A percentile compares a stretch with the other conserved stretches of the same genome.
Conservation (phyloP, 176 grass and related monocot species). For the Hsuehochloa calcarea region DNA sequence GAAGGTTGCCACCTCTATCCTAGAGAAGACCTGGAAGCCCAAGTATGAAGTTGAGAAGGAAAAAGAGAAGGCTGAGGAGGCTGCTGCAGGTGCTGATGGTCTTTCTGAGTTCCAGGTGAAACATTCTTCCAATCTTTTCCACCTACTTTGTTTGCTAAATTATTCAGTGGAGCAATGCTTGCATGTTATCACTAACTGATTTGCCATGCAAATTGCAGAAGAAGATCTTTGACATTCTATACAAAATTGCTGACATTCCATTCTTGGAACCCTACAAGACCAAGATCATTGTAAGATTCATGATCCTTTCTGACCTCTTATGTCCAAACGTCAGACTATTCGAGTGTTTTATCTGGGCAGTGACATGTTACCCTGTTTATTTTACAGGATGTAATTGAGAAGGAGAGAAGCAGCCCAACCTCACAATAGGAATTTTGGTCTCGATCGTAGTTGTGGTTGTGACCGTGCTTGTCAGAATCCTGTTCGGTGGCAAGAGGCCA, state of each 20-base stretch:
- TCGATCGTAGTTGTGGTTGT: constrained; percentile 55
- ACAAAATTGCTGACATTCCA: constrained; percentile 73
- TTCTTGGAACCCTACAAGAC: constrained; percentile 85
- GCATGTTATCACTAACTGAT: constrained; percentile 20
- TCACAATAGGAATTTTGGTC: constrained; percentile 71
- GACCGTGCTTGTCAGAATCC: constrained; percentile 53
- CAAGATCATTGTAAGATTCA: constrained; percentile 71
- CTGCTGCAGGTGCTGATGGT: constrained; percentile 36
- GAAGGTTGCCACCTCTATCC: constrained; percentile 66
- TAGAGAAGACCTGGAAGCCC: constrained; percentile 79
- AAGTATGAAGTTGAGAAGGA: constrained; percentile 97
- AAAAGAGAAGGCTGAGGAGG: constrained; percentile 77
- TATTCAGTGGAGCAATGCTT: neutral
- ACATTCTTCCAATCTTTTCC: neutral
- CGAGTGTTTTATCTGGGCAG: neutral
- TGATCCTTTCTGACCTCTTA: neutral
- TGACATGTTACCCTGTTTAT: neutral
- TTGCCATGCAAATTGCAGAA: constrained; percentile 53
- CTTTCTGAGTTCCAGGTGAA: constrained; percentile 80
- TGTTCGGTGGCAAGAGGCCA: constrained; percentile 78
- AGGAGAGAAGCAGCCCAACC: constrained; percentile 85
- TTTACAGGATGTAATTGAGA: constrained; percentile 79
- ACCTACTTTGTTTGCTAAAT: neutral
- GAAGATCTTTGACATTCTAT: constrained; percentile 74
- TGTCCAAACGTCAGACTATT: neutral